Evolutionary conservation across 768 basidiomycete species (phyloP), one percentile per base, ranked within the genome.

Genomic region (Tricholoma terreum): DNA sequence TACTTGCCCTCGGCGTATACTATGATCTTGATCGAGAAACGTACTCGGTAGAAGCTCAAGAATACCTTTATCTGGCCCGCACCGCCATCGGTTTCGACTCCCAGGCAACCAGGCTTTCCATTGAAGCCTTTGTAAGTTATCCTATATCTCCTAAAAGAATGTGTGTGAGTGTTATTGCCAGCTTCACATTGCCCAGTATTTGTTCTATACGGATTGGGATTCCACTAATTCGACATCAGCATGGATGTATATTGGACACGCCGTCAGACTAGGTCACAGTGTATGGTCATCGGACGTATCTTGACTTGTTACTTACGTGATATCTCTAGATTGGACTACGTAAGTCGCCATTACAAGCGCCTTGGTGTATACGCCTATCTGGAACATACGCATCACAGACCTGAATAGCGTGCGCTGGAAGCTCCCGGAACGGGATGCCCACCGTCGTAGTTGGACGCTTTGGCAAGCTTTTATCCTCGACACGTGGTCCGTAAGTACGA

Each of bases 391-490:
- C 8, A 53, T 10, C 51, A 17, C 50, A 89, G 86, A 88, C 65
- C 71, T 87, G 30, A 79, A 85, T 55, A 77, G 83, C 49, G 71
- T 75, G 6, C 76, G 84, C 22, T 90, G 87, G 83, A 79, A 82
- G 27, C 73, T 90, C 3, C 73, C 77, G 14, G 73, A 77, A 27
- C 67, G 70, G 19, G 66, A 74, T 40, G 65, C 72, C 14, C 73
- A 83, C 56, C 72, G 76, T 54, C 80, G 87, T 14, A 78, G 75
- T 54, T 74, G 74, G n/a, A 70, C 85, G 10, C 89, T 89, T 66
- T 90, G 87, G 85, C 81, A 85, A 46, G 66, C 89, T 14, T 89
- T 86, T 63, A 61, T 74, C 22, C 66, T 81, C 30, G 89, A 90
- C 62, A 84, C 84, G 0, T 83, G 82, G 78, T 69, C 81, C 38